Evolutionary conservation across 169 alveolate species (phyloP).

Genomic region (Eimeria acervulina): DNA sequence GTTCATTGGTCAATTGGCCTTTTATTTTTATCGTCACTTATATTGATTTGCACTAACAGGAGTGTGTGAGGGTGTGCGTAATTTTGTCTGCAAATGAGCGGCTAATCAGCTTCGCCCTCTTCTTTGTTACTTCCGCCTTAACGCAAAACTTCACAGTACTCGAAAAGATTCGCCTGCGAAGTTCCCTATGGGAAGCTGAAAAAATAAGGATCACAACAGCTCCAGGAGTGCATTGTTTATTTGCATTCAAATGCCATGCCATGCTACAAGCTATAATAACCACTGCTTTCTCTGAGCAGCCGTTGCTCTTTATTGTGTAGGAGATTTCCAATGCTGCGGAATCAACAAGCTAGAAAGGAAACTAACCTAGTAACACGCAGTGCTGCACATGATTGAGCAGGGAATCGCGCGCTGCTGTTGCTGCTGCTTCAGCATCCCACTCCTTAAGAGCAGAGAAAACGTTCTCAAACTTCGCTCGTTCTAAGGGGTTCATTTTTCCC

Average conservation of each 20-base stretch:
- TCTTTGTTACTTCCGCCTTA: not conserved
- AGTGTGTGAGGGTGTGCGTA: slow-evolving; percentile 10
- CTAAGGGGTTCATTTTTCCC: not conserved
- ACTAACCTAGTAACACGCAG: slow-evolving; percentile 24
- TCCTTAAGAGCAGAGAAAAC: not conserved
- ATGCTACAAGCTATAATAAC: too few species aligned
- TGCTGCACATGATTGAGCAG: slow-evolving; percentile 23
- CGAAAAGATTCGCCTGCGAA: not conserved
- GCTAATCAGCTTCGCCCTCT: not conserved
- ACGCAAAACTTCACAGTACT: not conserved
- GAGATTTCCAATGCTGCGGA: too few species aligned
- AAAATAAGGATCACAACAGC: not conserved
- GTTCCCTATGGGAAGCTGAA: slow-evolving; percentile 44
- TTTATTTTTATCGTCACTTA: not conserved
- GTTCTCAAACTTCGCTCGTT: not conserved
- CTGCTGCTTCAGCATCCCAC: not conserved
- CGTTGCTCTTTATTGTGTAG: too few species aligned
- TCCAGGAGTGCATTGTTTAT: too few species aligned
- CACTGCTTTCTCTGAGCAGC: too few species aligned
- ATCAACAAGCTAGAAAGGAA: too few species aligned
- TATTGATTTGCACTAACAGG: not conserved
- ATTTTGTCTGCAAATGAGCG: not conserved
- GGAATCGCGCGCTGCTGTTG: slow-evolving; percentile 11
- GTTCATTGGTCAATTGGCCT: not conserved
- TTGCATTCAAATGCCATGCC: too few species aligned